Conservation (phyloP, 805 yeast species). For the Metschnikowia colocasiae region DNA sequence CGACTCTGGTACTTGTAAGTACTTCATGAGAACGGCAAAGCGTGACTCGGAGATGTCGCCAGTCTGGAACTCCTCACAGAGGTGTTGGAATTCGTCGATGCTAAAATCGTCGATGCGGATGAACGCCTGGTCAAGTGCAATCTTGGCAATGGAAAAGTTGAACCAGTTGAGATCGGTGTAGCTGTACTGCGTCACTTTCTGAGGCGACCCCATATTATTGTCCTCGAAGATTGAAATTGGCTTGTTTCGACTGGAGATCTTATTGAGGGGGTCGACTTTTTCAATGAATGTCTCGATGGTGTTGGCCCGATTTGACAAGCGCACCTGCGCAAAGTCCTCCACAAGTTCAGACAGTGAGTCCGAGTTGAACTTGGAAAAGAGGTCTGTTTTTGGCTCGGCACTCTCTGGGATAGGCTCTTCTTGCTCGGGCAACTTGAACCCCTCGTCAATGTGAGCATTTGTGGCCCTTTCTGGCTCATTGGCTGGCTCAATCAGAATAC, state of each 20-base stretch:
- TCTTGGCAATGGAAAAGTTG: conserved; percentile 33
- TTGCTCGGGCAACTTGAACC: not conserved
- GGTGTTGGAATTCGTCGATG: conserved; percentile 15
- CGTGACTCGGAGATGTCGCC: conserved; percentile 11
- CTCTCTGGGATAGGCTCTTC: not conserved
- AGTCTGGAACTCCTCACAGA: conserved; percentile 15
- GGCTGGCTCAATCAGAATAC: not conserved
- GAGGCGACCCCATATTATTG: conserved; percentile 32
- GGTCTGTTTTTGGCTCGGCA: conserved; percentile 1
- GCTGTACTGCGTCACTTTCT: conserved; percentile 29
- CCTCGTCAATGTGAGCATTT: not conserved
- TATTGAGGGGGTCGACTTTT: conserved; percentile 40
- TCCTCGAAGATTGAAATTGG: conserved; percentile 42
- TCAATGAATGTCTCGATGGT: conserved; percentile 35
- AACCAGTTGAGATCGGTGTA: conserved; percentile 38
- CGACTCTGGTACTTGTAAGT: conserved; percentile 16
- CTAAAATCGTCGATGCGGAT: conserved; percentile 11
- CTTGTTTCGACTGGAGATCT: conserved; percentile 30
- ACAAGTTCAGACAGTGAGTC: conserved; percentile 14
- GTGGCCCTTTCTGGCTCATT: not conserved
- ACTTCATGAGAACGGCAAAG: conserved; percentile 17
- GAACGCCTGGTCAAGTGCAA: conserved; percentile 13
- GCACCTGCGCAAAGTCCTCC: conserved; percentile 20
- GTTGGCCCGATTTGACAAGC: conserved; percentile 16
- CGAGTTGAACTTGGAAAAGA: conserved; percentile 7